A percentile compares a stretch with the other conserved stretches of the same genome.
Evolutionary conservation across 2,329 filamentous ascomycete species (phyloP).

Genomic region (Epichloe brachyelytri): DNA sequence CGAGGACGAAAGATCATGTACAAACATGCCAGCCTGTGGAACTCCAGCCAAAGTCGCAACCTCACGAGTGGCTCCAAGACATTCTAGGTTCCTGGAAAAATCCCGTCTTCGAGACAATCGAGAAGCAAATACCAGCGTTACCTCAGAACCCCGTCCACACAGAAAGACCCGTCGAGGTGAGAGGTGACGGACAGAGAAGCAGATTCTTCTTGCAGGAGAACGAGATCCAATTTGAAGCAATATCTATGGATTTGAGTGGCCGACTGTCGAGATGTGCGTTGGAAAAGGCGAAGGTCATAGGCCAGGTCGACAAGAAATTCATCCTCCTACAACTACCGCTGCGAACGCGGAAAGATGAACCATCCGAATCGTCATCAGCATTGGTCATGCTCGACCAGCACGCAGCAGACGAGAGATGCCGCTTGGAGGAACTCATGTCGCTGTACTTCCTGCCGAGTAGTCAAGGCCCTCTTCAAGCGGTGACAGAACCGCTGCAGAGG

Average conservation of each 20-base stretch:
- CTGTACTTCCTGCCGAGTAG: slow-evolving; percentile 28
- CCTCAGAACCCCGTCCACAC: slow-evolving; percentile 10
- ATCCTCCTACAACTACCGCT: slow-evolving; percentile 52
- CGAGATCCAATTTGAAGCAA: slow-evolving; percentile 17
- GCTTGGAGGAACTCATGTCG: slow-evolving; percentile 59
- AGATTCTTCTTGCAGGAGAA: slow-evolving; percentile 5
- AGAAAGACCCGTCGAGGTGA: slow-evolving; percentile 1
- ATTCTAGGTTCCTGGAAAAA: slow-evolving; percentile 60
- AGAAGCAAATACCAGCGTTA: slow-evolving; percentile 32
- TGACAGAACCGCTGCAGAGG: slow-evolving; percentile 29
- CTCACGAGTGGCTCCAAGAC: slow-evolving; percentile 42
- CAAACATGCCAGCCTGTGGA: slow-evolving; percentile 1
- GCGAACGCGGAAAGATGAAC: neutral
- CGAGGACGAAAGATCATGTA: neutral
- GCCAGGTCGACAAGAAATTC: slow-evolving; percentile 84
- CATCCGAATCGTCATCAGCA: slow-evolving; percentile 26
- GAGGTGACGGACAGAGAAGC: slow-evolving; percentile 3
- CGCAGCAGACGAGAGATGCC: slow-evolving; percentile 80
- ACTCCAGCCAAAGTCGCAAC: slow-evolving; percentile 6
- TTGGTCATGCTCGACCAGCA: slow-evolving; percentile 85
- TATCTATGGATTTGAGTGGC: slow-evolving; percentile 19
- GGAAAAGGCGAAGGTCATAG: slow-evolving; percentile 49
- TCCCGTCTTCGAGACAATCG: slow-evolving; percentile 50
- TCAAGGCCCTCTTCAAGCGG: slow-evolving; percentile 9
- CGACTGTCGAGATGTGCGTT: slow-evolving; percentile 52